A percentile compares a stretch with the other conserved stretches of the same genome.
phyloP scores from a whole-genome alignment of 106 monocot genomes.

The Acanthochlamys bracteata region DNA sequence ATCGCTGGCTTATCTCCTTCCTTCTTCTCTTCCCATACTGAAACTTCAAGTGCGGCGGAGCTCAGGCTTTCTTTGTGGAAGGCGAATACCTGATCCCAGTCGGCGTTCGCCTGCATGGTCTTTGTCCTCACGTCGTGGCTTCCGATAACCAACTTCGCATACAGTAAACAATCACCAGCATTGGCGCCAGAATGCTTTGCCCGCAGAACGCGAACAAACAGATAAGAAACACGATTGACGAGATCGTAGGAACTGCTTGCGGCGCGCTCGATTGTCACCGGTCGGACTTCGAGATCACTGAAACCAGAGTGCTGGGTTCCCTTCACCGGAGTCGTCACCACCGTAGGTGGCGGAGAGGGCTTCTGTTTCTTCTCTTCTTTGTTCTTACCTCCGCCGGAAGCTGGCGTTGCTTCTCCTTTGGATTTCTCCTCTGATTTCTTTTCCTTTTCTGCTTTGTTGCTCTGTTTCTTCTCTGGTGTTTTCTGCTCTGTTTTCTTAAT shows the following conservation, averaged over 20 bases:
- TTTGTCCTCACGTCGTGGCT: conserved; percentile 51
- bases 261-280: conserved; percentile 15
- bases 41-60: conserved; percentile 60
- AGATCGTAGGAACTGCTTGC: conserved; percentile 51
- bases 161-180: conserved; percentile 14
- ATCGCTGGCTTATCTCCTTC: not conserved
- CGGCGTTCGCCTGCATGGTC: conserved; percentile 9
- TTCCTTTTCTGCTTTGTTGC: conserved; percentile 12
- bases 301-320: conserved; percentile 5
- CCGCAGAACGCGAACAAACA: conserved; percentile 70
- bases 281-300: conserved; percentile 34
- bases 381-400: not conserved
- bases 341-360: conserved; percentile 7
- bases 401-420: conserved; percentile 14
- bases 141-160: conserved; percentile 58
- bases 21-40: conserved; percentile 31
- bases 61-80: conserved; percentile 72
- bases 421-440: conserved; percentile 23
- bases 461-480: conserved; percentile 7
- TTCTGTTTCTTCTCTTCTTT: conserved; percentile 12
- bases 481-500: conserved; percentile 6
- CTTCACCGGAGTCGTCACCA: conserved; percentile 32
- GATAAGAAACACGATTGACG: conserved; percentile 63
- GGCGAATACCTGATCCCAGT: conserved; percentile 87
- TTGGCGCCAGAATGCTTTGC: conserved; percentile 25